Base-by-base conservation (phyloP, 2,329 filamentous ascomycete species). In the Colletotrichum melonis region DNA sequence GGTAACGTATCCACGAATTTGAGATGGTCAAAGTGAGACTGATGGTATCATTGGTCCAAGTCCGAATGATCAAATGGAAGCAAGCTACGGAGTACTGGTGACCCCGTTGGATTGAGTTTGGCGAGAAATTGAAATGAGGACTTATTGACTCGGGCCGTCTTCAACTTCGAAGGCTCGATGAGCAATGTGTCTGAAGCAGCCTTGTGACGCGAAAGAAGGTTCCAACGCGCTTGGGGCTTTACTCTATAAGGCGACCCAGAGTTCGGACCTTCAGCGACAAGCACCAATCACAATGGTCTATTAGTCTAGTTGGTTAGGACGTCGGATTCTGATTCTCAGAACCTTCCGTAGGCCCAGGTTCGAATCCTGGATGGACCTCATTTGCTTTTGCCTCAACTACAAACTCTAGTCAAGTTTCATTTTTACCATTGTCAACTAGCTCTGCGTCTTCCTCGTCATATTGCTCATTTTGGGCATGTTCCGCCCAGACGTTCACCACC, bases 401-500 rank as follows among this genome's bases (percentile, higher is more conserved):
- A 28, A 24, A 14, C 4, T 55, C 52, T 6, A 4, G 26, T 5
- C 5, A 19, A 2, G 26, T 22, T 32, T 24, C 7, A n/a, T 16
- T 16, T 49, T 24, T 9, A 2, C 12, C 2, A 5, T 16, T 30
- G 14, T 9, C 4, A 11, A 22, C 12, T 55, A 26, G 12, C 3
- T 2, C 12, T 26, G 1, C 1, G 14, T 16, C 22, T 12, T 24
- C 26, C 26, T 62, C 9, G 35, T 6, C 2, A 12, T 26, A 1
- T 30, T 6, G 46, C 3, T 1, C 22, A 12, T 1, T 3, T 5
- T 24, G 5, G 1, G 9, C 11, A 16, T 1, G 5, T 32, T 3
- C 12, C 11, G 9, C 2, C 12, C 1, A 32, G 1, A 7, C 2
- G 42, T 35, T 35, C 14, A 73, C 84, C 83, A 85, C 24, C 81